phyloP scores from a whole-genome alignment of 495 filamentous ascomycete species.

The Neurospora pannonica region DNA sequence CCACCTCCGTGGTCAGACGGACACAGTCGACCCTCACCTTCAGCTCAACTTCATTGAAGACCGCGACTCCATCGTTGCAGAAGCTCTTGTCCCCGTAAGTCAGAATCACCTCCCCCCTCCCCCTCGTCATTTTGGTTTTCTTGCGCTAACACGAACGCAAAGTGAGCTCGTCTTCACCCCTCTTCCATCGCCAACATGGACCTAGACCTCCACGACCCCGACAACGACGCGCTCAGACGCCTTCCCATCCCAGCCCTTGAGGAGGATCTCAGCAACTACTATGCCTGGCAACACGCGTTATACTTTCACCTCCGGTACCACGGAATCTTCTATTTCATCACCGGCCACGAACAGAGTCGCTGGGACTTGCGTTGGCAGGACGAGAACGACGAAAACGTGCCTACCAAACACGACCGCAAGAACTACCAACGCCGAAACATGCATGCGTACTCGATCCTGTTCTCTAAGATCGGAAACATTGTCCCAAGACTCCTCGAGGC shows the following conservation, averaged over 20 bases:
- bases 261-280: neutral
- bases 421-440: neutral
- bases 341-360: neutral
- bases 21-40: neutral
- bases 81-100: neutral
- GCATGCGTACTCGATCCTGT: neutral
- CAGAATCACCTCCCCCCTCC: neutral
- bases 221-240: neutral
- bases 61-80: too few species aligned
- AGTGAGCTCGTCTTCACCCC: neutral
- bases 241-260: neutral
- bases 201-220: neutral
- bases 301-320: neutral
- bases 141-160: fast-evolving
- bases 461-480: neutral
- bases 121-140: fast-evolving
- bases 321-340: neutral
- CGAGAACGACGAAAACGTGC: neutral
- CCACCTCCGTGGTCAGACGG: neutral
- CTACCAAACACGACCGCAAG: neutral
- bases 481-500: neutral
- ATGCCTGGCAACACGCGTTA: neutral
- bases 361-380: neutral
- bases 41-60: neutral
- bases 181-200: neutral